Percentiles rank a stretch among this genome's conserved stretches.
These are phyloP conservation scores for Euphrasia confusa DNA, from an alignment of 257 asterid species.

Conservation along the genomic window DNA sequence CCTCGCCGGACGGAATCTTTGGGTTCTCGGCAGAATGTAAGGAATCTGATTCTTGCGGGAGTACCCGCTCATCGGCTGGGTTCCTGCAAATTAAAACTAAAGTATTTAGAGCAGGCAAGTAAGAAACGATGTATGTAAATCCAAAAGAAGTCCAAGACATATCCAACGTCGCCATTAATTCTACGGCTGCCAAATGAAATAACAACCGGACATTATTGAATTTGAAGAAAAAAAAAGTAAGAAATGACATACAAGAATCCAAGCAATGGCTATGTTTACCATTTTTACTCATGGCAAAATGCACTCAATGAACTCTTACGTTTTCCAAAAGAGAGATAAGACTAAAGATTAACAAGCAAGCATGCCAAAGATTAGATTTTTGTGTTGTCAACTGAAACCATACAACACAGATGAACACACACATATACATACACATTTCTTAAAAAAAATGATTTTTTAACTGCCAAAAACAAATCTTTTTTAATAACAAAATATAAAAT, in stretches of 20 bases:
- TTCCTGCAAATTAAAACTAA: slow-evolving; percentile 29
- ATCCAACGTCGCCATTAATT: slow-evolving; percentile 15
- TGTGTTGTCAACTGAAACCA: not conserved
- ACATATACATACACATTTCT: too few relatives aligned
- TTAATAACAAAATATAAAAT: not conserved
- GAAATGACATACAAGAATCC: too few relatives aligned
- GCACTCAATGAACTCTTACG: not conserved
- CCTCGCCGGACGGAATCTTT: slow-evolving; percentile 34
- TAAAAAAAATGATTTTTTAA: too few relatives aligned
- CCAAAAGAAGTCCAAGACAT: slow-evolving; percentile 5
- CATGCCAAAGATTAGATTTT: slow-evolving; percentile 4
- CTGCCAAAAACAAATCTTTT: too few relatives aligned
- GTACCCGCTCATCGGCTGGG: slow-evolving; percentile 23
- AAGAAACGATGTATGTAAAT: not conserved
- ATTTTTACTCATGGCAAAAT: not conserved
- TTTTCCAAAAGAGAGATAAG: not conserved
- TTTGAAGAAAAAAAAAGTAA: not conserved
- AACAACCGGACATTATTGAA: slow-evolving; percentile 6
- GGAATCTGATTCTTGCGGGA: slow-evolving; percentile 36
- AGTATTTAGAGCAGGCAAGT: slow-evolving; percentile 18
- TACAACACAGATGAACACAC: too few relatives aligned
- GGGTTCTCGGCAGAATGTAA: slow-evolving; percentile 32
- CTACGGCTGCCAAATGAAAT: slow-evolving; percentile 15
- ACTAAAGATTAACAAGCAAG: slow-evolving; percentile 5
- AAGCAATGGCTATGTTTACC: too few relatives aligned